These are phyloP conservation scores for Penicillium hesseltinei DNA, from an alignment of 2,329 filamentous ascomycete species.

Conservation along the genomic window DNA sequence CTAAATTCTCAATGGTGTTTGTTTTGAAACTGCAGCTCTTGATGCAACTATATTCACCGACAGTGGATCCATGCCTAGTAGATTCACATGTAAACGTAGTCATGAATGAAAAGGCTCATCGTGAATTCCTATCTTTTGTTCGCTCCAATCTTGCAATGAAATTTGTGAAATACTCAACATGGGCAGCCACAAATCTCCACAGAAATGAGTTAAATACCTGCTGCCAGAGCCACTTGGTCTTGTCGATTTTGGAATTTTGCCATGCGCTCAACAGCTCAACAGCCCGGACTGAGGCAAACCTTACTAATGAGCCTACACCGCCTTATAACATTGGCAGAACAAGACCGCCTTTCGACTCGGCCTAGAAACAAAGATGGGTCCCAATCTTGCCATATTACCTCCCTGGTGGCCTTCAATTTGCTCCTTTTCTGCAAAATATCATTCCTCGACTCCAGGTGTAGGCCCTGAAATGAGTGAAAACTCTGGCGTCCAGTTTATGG, in stretches of 20 bases:
- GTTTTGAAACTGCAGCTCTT: constrained; percentile 18
- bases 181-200: neutral
- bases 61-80: neutral
- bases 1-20: constrained; percentile 19
- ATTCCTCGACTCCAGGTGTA: neutral
- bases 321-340: neutral
- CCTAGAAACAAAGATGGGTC: constrained; percentile 10
- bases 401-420: constrained; percentile 1
- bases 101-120: neutral
- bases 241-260: neutral
- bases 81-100: neutral
- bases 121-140: neutral
- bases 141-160: neutral
- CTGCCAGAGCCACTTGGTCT: neutral
- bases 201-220: neutral
- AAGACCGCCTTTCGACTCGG: constrained; percentile 7
- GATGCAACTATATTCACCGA: constrained; percentile 1
- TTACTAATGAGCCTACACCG: neutral
- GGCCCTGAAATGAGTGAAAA: constrained; percentile 37
- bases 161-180: too few relatives aligned
- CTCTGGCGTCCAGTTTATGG: constrained; percentile 37
- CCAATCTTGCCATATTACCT: constrained; percentile 1
- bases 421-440: neutral
- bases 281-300: neutral
- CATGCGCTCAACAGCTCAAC: neutral